Percentiles rank a stretch among this genome's conserved stretches.
Conservation (phyloP, 2,329 filamentous ascomycete species). For the Xylaria sp. region DNA sequence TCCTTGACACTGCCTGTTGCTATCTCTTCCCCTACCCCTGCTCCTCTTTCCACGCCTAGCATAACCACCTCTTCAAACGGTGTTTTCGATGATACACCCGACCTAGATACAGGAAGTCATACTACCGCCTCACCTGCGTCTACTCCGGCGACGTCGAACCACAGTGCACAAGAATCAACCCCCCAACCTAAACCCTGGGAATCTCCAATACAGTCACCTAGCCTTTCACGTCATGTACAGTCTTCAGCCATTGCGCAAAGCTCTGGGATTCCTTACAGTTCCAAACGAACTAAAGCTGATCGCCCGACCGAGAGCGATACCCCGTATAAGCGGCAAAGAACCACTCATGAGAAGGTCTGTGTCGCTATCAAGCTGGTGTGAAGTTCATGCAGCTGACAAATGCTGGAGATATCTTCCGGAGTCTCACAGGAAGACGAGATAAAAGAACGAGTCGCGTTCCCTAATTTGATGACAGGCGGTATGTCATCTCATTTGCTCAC, state of each 20-base stretch:
- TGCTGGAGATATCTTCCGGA: conserved; percentile 15
- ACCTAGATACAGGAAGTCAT: conserved; percentile 2
- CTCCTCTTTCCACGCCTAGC: conserved; percentile 5
- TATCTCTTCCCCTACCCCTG: conserved; percentile 32
- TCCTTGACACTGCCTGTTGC: conserved; percentile 39
- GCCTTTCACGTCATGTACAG: conserved; percentile 38
- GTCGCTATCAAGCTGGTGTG: background rate
- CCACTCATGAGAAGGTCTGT: conserved; percentile 39
- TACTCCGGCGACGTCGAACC: conserved; percentile 6
- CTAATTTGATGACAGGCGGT: conserved; percentile 45
- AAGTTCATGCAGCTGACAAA: conserved; percentile 27
- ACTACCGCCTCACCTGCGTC: background rate
- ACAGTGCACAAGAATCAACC: conserved; percentile 2
- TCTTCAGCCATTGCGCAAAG: conserved; percentile 37
- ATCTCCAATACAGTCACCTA: conserved; percentile 23
- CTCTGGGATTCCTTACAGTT: conserved; percentile 17
- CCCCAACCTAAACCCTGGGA: conserved; percentile 20
- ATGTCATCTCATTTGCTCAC: background rate
- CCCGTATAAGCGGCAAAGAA: conserved; percentile 40
- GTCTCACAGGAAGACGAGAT: conserved; percentile 20
- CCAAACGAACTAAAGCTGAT: conserved; percentile 39
- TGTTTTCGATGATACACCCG: background rate
- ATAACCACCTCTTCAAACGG: background rate
- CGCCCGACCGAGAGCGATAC: conserved; percentile 16
- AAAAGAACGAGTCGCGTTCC: conserved; percentile 45